Conservation (phyloP, 805 yeast genomes). For the Nakazawaea molendinolei region DNA sequence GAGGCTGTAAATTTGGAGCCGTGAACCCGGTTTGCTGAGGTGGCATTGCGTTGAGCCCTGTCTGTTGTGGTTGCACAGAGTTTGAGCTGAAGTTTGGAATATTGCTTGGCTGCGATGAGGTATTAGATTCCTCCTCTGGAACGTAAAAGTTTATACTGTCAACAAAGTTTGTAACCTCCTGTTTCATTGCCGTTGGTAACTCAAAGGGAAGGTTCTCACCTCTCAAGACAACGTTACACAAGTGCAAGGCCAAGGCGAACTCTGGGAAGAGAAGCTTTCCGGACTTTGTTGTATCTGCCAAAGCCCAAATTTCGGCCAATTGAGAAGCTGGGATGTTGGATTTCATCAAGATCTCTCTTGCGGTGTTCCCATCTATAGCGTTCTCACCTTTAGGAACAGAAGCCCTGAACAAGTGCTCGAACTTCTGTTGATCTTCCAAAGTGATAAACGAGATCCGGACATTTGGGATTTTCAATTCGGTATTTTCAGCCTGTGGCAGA, state of each 20-base stretch:
- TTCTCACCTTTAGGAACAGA: conserved; percentile 69
- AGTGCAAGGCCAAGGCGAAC: conserved; percentile 84
- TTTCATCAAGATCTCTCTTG: conserved; percentile 71
- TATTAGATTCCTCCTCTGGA: conserved; percentile 54
- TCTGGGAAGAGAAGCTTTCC: conserved; percentile 89
- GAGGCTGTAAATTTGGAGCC: conserved; percentile 16
- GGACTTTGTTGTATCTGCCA: conserved; percentile 82
- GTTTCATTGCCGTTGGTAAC: conserved; percentile 65
- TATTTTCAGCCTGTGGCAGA: conserved; percentile 42
- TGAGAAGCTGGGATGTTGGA: conserved; percentile 72
- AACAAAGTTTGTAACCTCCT: conserved; percentile 84
- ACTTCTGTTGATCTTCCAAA: conserved; percentile 78
- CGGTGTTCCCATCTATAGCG: conserved; percentile 63
- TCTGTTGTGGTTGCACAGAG: conserved; percentile 12
- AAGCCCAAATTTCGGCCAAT: conserved; percentile 82
- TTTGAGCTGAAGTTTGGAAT: conserved; percentile 11
- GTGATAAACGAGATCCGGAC: conserved; percentile 82
- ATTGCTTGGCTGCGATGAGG: background rate
- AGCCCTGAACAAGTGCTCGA: conserved; percentile 76
- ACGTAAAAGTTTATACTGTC: conserved; percentile 80
- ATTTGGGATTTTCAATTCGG: conserved; percentile 57
- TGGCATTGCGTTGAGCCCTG: conserved; percentile 8
- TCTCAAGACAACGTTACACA: conserved; percentile 69
- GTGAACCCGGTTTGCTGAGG: conserved; percentile 18
- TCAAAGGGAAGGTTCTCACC: conserved; percentile 74